A percentile compares a stretch with the other conserved stretches of the same genome.
These are phyloP conservation scores for Paramyrothecium sp. DNA, from an alignment of 2,329 filamentous ascomycete species.

Conservation along the genomic window DNA sequence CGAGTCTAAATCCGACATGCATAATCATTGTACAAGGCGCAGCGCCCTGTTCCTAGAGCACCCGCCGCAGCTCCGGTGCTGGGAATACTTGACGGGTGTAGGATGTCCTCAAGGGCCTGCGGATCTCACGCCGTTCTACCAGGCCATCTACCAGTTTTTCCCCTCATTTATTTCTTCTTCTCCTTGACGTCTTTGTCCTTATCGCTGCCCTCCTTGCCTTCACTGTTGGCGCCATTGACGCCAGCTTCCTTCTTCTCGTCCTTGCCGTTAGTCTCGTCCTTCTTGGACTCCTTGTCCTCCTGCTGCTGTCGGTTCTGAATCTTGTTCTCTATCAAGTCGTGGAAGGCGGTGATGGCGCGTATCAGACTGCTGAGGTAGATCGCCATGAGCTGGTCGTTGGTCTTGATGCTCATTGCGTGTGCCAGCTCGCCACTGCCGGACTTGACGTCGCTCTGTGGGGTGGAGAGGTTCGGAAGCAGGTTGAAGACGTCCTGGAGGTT, in stretches of 20 bases:
- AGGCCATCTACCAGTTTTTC: constrained; percentile 3
- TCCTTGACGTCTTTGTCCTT: constrained; percentile 60
- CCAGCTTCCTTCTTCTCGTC: constrained; percentile 56
- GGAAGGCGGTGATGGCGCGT: constrained; percentile 96
- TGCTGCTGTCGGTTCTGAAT: constrained; percentile 98
- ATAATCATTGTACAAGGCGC: constrained; percentile 26
- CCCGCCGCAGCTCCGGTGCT: not conserved
- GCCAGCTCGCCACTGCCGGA: constrained; percentile 78
- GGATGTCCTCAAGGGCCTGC: not conserved
- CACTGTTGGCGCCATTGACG: constrained; percentile 35
- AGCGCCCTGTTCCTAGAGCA: not conserved
- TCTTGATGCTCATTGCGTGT: constrained; percentile 98
- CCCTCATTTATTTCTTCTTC: constrained; percentile 42
- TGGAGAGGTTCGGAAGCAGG: constrained; percentile 91
- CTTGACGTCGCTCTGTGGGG: constrained; percentile 68
- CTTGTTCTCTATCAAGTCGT: constrained; percentile 99
- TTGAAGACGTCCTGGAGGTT: constrained; percentile 99
- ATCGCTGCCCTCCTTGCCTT: constrained; percentile 48
- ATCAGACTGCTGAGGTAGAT: constrained; percentile 95
- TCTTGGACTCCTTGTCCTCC: constrained; percentile 90
- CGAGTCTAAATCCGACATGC: constrained; percentile 22
- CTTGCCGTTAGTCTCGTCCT: constrained; percentile 63
- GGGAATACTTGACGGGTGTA: not conserved
- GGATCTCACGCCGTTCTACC: not conserved
- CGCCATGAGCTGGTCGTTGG: constrained; percentile 97